Evolutionary conservation across 2,329 filamentous ascomycete genomes (phyloP).

Genomic region (Ustulina deusta): DNA sequence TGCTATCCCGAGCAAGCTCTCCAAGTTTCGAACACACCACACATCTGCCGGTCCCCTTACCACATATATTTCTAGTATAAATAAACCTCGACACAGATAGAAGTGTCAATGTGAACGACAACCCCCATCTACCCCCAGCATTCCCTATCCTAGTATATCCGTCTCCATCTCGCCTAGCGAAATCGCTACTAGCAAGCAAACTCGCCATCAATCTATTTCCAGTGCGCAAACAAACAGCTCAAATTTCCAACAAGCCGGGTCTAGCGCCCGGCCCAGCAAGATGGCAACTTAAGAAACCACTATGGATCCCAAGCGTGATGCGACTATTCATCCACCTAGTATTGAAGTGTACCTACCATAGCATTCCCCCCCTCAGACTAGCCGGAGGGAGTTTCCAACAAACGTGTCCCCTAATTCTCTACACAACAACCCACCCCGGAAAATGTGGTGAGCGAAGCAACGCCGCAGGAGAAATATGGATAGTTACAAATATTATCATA

Average conservation of each 20-base stretch:
- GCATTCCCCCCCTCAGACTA: too few relatives aligned
- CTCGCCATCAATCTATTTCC: too few relatives aligned
- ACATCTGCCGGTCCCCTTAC: too few relatives aligned
- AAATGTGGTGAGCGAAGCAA: not conserved
- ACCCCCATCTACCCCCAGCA: not conserved
- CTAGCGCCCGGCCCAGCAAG: too few relatives aligned
- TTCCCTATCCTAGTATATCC: too few relatives aligned
- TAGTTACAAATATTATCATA: not conserved
- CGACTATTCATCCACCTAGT: too few relatives aligned
- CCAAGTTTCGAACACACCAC: too few relatives aligned
- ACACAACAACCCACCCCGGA: too few relatives aligned
- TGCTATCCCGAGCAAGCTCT: not conserved
- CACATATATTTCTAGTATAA: too few relatives aligned
- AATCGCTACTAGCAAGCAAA: not conserved
- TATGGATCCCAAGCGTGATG: too few relatives aligned
- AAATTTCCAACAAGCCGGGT: not conserved
- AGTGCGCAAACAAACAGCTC: not conserved
- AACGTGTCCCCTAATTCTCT: not conserved
- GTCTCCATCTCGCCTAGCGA: not conserved
- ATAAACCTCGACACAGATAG: too few relatives aligned
- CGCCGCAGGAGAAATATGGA: not conserved
- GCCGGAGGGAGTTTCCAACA: not conserved
- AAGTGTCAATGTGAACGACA: too few relatives aligned
- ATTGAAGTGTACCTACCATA: not conserved
- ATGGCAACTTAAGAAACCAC: not conserved